A percentile compares a stretch with the other conserved stretches of the same genome.
These are phyloP conservation scores for Populus tremula DNA, from an alignment of 345 rosid genomes.

Conservation along the genomic window DNA sequence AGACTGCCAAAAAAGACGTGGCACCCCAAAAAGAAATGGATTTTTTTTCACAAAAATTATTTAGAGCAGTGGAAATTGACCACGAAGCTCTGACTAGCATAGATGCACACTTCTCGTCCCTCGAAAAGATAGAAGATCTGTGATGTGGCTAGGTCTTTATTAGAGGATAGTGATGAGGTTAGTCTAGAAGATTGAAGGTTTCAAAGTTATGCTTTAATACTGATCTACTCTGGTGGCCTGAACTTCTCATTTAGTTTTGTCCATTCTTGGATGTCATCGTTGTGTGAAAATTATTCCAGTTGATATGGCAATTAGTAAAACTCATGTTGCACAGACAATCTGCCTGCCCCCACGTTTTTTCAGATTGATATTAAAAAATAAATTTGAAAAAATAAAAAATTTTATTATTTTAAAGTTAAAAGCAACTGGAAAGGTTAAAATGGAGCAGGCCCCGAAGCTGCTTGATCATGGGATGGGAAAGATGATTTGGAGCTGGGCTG, in stretches of 20 bases:
- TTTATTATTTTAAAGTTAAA: too few relatives aligned
- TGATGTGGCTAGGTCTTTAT: constrained; percentile 9
- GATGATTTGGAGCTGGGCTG: not conserved
- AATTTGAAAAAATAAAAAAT: too few relatives aligned
- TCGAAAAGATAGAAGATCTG: constrained; percentile 50
- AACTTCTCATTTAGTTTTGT: not conserved
- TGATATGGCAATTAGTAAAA: not conserved
- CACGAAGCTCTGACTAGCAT: constrained; percentile 48
- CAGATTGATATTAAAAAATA: too few relatives aligned
- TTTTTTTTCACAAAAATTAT: constrained; percentile 33
- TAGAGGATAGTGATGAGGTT: not conserved
- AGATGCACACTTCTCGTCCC: constrained; percentile 46
- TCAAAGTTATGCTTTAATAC: not conserved
- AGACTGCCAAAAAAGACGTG: constrained; percentile 19
- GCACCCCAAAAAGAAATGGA: constrained; percentile 24
- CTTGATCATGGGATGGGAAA: not conserved
- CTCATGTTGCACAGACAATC: not conserved
- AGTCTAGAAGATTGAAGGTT: not conserved
- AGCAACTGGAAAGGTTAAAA: too few relatives aligned
- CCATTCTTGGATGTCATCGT: not conserved
- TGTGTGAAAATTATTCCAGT: not conserved
- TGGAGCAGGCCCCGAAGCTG: not conserved
- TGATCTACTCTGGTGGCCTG: not conserved
- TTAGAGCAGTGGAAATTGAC: constrained; percentile 47
- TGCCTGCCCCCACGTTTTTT: too few relatives aligned